Base-by-base conservation (phyloP, 192 early-diverging fungal genomes). In the Coemansia sp. region DNA sequence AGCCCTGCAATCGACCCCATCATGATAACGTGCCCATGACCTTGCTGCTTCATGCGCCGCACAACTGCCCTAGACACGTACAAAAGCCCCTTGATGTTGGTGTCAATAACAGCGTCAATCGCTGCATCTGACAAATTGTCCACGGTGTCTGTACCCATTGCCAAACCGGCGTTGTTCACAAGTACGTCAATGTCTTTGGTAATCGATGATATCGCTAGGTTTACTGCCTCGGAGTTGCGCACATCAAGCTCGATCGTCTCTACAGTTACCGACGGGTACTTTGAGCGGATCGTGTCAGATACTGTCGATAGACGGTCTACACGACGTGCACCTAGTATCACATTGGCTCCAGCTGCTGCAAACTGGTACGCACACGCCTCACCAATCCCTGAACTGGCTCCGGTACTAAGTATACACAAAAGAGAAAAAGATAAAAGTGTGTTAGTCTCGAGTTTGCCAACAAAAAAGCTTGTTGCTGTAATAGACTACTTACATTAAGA, bases 41-140 rank as follows among this genome's bases (percentile, higher is more conserved):
- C 74, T 0, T 62, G 64, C 5, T 68, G 64, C 62, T 88, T 90
- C 95, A 98, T 96, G 6, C 86, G 77, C 6, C 88, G 90, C 10
- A 98, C 67, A 3, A 95, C 85, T 3, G 92, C 92, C 46, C 93
- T 89, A 6, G 91, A 92, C 1, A 89, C 86, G 64, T 88, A 90
- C n/a, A 98, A 58, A 2, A 96, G 77, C 0, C 95, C 95, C 74
- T 95, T 96, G 64, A 98, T 87, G 75, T 98, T 98, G 52, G 93
- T 95, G 62, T 93, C 92, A 43, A 97, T 73, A 85, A 94, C 91
- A n/a, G 87, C 79, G 58, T 96, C 87, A 67, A 92, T 88, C 14
- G 81, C 86, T 1, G 89, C 87, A n/a, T 80, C 80, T 5, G 84
- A 65, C 6, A 92, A 76, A 2, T 86, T 77, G 32, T 77, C 86